Percentiles rank a stretch among this genome's conserved stretches.
phyloP scores from a whole-genome alignment of 495 filamentous ascomycete species.

The Xylaria curta region DNA sequence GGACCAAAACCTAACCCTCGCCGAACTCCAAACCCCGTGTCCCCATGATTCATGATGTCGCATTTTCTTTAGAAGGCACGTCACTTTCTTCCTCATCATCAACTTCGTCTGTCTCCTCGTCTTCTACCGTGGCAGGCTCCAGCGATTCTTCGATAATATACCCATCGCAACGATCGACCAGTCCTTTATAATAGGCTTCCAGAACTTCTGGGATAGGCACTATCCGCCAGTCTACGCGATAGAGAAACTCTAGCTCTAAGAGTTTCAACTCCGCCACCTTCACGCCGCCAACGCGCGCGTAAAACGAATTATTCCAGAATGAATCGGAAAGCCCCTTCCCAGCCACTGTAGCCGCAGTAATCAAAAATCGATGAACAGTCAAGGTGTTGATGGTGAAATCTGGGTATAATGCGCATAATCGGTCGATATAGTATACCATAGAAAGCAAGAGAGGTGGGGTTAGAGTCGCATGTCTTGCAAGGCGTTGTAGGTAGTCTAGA shows the following conservation, averaged over 20 bases:
- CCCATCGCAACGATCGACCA: slow-evolving; percentile 66
- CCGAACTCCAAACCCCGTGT: slow-evolving; percentile 19
- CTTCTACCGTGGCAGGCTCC: slow-evolving; percentile 24
- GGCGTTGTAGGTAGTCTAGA: slow-evolving; percentile 85
- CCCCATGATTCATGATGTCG: slow-evolving; percentile 1
- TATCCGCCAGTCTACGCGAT: slow-evolving; percentile 92
- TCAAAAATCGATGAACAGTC: slow-evolving; percentile 96
- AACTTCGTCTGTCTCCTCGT: slow-evolving; percentile 33
- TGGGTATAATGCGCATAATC: slow-evolving; percentile 88
- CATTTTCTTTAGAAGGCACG: slow-evolving; percentile 11
- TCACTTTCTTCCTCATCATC: slow-evolving; percentile 29
- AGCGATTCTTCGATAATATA: slow-evolving; percentile 51
- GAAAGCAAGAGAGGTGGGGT: slow-evolving; percentile 95
- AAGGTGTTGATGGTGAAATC: slow-evolving; percentile 93
- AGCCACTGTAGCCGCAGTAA: slow-evolving; percentile 92
- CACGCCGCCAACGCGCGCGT: slow-evolving; percentile 91
- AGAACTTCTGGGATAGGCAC: slow-evolving; percentile 93
- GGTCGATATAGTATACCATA: slow-evolving; percentile 99
- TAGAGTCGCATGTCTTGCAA: slow-evolving; percentile 92
- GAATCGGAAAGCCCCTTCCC: slow-evolving; percentile 94
- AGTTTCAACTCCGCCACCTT: slow-evolving; percentile 85
- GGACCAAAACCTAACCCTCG: not conserved
- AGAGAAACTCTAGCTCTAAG: slow-evolving; percentile 93
- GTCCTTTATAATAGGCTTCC: slow-evolving; percentile 87
- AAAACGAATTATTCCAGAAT: slow-evolving; percentile 97